Evolutionary conservation across 2,329 filamentous ascomycete genomes (phyloP), one percentile per base, ranked within the genome.

Genomic region (Sarocladium kiliense): DNA sequence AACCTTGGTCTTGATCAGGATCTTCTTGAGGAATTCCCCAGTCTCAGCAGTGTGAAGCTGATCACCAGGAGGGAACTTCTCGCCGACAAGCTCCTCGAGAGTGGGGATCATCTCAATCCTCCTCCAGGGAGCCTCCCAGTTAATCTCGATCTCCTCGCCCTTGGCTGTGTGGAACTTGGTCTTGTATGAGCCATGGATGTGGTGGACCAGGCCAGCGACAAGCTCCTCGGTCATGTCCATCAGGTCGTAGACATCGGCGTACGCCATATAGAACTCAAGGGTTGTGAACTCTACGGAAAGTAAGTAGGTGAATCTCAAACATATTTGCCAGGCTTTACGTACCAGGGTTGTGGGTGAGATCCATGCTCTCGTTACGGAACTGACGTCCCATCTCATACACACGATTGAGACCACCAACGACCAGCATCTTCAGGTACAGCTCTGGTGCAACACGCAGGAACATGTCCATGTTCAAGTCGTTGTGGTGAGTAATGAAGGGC

Each of bases 211-310:
- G 39, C 87, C 84, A 30, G 90, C 92, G 47, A 99, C 88, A 27
- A 99, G 86, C 68, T 97, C 92, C 73, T 99, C 94, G 1, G 94
- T 97, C 66, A 91, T 81, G 58, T 88, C 77, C 65, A 73, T 72
- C 57, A 97, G 78, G 68, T 97, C 94, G 71, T 95, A 89, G 63
- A 96, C 84, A 72, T 96, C 91, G 55, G 88, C 88, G 62, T 91
- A 97, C 3, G 94, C 93, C 82, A 89, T 86, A 75, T 99, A 99
- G 76, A 97, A 97, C 73, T 99, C 94, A 71, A 91, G 90, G 25
- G 91, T 96, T 42, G 94, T 99, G 77, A 99, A 99, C 71, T 99
- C 94, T 37, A 89, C 3, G 9, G 21, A 2, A 1, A 10, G 36
- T 65, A 45, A 62, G 60, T 47, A 19, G 21, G 3, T 14, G 7